Conservation (phyloP, 2,329 filamentous ascomycete species). For the Purpureocillium lavendulum region DNA sequence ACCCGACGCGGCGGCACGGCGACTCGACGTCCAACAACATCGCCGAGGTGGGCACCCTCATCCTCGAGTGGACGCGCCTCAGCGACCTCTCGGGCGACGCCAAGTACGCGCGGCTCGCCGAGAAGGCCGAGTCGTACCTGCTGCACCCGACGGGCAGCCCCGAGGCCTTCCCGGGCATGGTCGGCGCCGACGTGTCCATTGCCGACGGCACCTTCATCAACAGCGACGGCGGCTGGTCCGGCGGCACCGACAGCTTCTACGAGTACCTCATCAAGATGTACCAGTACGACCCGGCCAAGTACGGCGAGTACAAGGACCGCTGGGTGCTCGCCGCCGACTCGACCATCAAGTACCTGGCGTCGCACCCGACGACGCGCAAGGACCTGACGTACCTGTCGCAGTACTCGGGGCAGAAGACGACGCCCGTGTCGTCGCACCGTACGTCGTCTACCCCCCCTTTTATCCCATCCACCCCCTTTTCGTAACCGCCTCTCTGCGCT, state of each 20-base stretch:
- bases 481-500: too few species aligned
- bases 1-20: constrained; percentile 37
- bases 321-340: constrained; percentile 73
- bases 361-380: constrained; percentile 55
- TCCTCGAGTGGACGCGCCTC: constrained; percentile 77
- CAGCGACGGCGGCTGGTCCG: constrained; percentile 64
- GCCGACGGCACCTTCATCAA: constrained; percentile 59
- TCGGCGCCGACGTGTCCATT: constrained; percentile 61
- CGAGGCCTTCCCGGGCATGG: constrained; percentile 69
- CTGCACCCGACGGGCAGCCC: constrained; percentile 48
- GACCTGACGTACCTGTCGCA: constrained; percentile 65
- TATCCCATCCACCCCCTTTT: too few species aligned
- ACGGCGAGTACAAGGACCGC: constrained; percentile 57
- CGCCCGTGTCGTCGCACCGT: constrained; percentile 42
- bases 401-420: constrained; percentile 38
- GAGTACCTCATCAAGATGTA: constrained; percentile 92
- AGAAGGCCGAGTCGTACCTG: constrained; percentile 62
- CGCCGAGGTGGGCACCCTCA: constrained; percentile 68
- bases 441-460: constrained; percentile 13
- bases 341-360: constrained; percentile 62
- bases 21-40: constrained; percentile 56
- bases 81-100: constrained; percentile 64
- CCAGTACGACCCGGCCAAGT: constrained; percentile 62
- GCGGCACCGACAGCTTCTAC: constrained; percentile 73
- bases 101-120: constrained; percentile 57